A percentile compares a stretch with the other conserved stretches of the same genome.
phyloP scores from a whole-genome alignment of 805 yeast genomes.

The Cyberlindnera subsufficiens region DNA sequence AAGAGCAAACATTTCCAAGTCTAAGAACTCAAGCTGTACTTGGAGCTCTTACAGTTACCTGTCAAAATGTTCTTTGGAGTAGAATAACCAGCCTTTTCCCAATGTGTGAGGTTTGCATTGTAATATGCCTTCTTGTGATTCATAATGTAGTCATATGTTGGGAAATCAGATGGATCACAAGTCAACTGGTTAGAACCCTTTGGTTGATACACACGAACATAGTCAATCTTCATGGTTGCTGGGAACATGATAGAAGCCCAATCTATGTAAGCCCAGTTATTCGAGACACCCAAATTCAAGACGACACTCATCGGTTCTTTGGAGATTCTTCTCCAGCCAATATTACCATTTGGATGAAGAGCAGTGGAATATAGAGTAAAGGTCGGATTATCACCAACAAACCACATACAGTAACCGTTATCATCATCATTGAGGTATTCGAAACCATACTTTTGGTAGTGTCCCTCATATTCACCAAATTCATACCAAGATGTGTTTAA shows the following conservation, averaged over 20 bases:
- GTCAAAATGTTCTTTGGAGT: constrained; percentile 59
- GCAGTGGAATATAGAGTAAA: constrained; percentile 69
- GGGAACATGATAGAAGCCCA: constrained; percentile 85
- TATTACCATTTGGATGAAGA: constrained; percentile 84
- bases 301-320: constrained; percentile 92
- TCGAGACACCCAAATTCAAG: constrained; percentile 84
- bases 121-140: constrained; percentile 63
- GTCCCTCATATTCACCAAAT: constrained; percentile 42
- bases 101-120: constrained; percentile 63
- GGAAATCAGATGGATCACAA: constrained; percentile 84
- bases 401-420: constrained; percentile 79
- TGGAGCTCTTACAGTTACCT: constrained; percentile 40
- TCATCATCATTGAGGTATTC: constrained; percentile 72
- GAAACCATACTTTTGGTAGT: constrained; percentile 69
- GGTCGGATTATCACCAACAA: constrained; percentile 75
- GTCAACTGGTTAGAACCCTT: constrained; percentile 50
- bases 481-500: constrained; percentile 83
- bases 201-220: constrained; percentile 92
- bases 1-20: neutral
- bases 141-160: constrained; percentile 80
- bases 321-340: constrained; percentile 74
- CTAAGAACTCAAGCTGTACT: constrained; percentile 7
- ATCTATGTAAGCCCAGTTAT: constrained; percentile 90
- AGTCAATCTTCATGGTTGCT: constrained; percentile 67
- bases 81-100: constrained; percentile 71